Evolutionary conservation across 352 stramenopile genomes (phyloP), one percentile per base, ranked within the genome.

Genomic region (Phytopythium chamaehyphon): DNA sequence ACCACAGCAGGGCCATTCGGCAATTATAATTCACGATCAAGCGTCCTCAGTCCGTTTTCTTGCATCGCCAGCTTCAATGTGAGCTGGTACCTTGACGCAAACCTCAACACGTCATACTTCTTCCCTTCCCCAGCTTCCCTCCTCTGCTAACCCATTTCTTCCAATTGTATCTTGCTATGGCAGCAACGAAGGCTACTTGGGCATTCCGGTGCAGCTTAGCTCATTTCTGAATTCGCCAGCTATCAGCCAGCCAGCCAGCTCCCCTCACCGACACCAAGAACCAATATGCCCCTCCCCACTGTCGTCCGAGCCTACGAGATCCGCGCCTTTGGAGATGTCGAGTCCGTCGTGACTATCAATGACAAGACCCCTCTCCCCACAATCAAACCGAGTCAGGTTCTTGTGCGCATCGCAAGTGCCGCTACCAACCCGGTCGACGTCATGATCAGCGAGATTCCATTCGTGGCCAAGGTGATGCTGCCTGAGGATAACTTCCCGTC

Each of bases 301-400:
- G 55, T 50, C 12, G 64, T 59, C 58, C 61, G 62, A 19, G 64
- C 69, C 44, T 74, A 65, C 53, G 44, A 63, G 35, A 66, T 69
- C 40, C 52, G 69, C 14, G 40, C 50, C 26, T 71, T 68, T 47
- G 69, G 69, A 12, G 47, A 59, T 23, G 51, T 55, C 28, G 42
- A 60, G 23, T 49, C 69, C 2, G 40, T 64, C 40, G 45, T 74
- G 47, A 64, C 67, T 55, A 58, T 73, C 19, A 44, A 50, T 28
- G 24, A 33, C 16, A 51, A 47, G 23, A 53, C 60, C 33, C 38
- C 55, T 21, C 60, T 47, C 33, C 55, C 49, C 21, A 47, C 54
- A 19, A 47, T 76, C 23, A 15, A 59, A 23, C 39, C 53, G 12
- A 45, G 42, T 3, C 46, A 80, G 14, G 55, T 79, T 18, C 59